Conservation (phyloP, 2,329 filamentous ascomycete genomes). For the Cladophialophora carrionii region DNA sequence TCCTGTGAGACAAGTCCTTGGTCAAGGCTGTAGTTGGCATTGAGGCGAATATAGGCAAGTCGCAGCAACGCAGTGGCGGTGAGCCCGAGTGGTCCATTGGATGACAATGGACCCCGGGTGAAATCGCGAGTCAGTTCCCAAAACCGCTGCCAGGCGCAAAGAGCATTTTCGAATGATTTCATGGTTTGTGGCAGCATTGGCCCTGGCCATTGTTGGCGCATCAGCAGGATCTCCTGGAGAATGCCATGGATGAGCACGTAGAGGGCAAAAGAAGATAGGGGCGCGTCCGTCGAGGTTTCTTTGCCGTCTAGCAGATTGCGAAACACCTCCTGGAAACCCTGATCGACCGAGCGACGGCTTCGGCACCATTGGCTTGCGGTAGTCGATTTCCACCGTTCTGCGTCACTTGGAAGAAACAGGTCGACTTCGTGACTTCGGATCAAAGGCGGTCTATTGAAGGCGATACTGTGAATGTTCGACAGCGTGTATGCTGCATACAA, state of each 20-base stretch:
- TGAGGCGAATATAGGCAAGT: conserved; percentile 37
- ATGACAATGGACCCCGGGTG: conserved; percentile 35
- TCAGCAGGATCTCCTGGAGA: conserved; percentile 18
- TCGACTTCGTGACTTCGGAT: conserved; percentile 7
- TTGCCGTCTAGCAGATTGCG: conserved; percentile 9
- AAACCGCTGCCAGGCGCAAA: conserved; percentile 34
- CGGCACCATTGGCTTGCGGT: neutral
- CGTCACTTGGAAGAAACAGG: neutral
- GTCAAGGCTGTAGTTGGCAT: conserved; percentile 28
- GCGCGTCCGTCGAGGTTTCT: neutral
- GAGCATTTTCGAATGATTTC: conserved; percentile 23
- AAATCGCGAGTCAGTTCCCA: conserved; percentile 38
- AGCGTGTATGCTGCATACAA: too few relatives aligned
- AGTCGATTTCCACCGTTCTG: too few relatives aligned
- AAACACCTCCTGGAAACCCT: too few relatives aligned
- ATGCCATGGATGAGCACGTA: conserved; percentile 25
- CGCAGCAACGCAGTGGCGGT: conserved; percentile 38
- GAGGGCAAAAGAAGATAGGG: conserved; percentile 19
- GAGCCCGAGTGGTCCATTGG: conserved; percentile 35
- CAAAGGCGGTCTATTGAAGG: too few relatives aligned
- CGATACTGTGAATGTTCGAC: too few relatives aligned
- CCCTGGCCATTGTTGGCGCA: neutral
- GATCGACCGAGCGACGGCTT: neutral
- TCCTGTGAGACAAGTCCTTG: conserved; percentile 21
- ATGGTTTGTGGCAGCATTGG: neutral